A percentile compares a stretch with the other conserved stretches of the same genome.
phyloP scores from a whole-genome alignment of 208 protist genomes.

The Crithidia acanthocephali region DNA sequence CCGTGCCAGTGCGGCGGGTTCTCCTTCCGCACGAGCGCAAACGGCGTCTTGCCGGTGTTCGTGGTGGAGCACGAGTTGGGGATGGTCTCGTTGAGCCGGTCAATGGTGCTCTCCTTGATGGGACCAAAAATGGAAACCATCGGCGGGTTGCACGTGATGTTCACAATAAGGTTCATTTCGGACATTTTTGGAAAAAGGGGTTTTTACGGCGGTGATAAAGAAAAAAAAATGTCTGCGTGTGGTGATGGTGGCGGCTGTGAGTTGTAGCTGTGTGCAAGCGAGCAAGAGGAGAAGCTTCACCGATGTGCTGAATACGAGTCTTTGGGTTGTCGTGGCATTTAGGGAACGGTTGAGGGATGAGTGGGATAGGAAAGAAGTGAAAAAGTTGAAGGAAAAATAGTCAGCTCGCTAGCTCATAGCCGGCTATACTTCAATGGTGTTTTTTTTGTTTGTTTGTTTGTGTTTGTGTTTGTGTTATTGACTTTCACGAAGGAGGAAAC shows the following conservation, averaged over 20 bases:
- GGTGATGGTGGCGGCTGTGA: neutral
- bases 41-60: conserved; percentile 79
- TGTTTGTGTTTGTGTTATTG: no score
- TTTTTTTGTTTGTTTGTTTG: no score
- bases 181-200: conserved; percentile 19
- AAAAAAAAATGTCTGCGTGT: neutral
- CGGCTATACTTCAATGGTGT: no score
- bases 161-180: conserved; percentile 90
- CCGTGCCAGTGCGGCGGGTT: conserved; percentile 88
- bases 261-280: no score
- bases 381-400: no score
- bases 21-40: conserved; percentile 76
- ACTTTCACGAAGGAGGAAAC: no score
- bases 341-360: no score
- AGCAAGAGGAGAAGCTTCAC: no score
- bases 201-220: neutral
- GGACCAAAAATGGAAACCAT: conserved; percentile 85
- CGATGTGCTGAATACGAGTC: no score
- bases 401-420: no score
- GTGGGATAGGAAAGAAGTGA: no score
- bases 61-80: conserved; percentile 87
- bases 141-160: conserved; percentile 92
- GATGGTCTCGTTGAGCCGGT: conserved; percentile 83
- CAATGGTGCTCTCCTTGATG: conserved; percentile 91
- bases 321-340: no score